A percentile compares a stretch with the other conserved stretches of the same genome.
phyloP scores from a whole-genome alignment of 78 protist species.

The Neovahlkampfia damariscottae region DNA sequence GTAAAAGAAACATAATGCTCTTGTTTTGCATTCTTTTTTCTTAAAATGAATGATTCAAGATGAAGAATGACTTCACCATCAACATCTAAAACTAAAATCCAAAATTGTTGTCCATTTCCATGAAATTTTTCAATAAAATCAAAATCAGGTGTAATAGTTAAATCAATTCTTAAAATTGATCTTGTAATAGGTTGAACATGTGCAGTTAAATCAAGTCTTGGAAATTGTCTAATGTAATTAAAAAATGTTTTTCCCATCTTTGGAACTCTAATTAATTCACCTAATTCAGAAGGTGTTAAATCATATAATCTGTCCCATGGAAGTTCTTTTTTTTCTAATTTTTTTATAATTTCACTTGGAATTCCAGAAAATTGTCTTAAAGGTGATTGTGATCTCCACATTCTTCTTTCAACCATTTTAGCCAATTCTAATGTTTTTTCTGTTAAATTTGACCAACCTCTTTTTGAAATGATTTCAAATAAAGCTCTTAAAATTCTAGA shows the following conservation, averaged over 20 bases:
- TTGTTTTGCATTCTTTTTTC: conserved; percentile 42
- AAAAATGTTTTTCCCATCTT: conserved; percentile 65
- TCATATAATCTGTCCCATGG: conserved; percentile 75
- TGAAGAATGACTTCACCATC: conserved; percentile 92
- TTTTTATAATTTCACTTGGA: conserved; percentile 57
- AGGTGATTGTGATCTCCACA: conserved; percentile 93
- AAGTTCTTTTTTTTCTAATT: conserved; percentile 69
- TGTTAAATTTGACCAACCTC: conserved; percentile 93
- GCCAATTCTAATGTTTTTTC: conserved; percentile 7
- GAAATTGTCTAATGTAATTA: conserved; percentile 69
- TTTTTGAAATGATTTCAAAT: conserved; percentile 71
- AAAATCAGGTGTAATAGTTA: conserved; percentile 86
- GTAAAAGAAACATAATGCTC: conserved; percentile 69
- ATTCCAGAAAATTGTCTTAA: conserved; percentile 81
- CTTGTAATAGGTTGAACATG: conserved; percentile 89
- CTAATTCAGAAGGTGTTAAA: conserved; percentile 63
- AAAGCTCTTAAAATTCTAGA: conserved; percentile 87
- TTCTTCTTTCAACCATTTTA: conserved; percentile 19
- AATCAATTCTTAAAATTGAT: conserved; percentile 61
- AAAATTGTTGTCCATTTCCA: conserved; percentile 67
- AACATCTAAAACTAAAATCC: conserved; percentile 86
- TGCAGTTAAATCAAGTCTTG: conserved; percentile 66
- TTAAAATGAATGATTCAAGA: conserved; percentile 70
- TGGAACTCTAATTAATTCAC: conserved; percentile 57
- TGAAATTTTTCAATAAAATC: conserved; percentile 69